A percentile compares a stretch with the other conserved stretches of the same genome.
Conservation (phyloP, 1,284 basidiomycete species). For the Ganoderma resinaceum region DNA sequence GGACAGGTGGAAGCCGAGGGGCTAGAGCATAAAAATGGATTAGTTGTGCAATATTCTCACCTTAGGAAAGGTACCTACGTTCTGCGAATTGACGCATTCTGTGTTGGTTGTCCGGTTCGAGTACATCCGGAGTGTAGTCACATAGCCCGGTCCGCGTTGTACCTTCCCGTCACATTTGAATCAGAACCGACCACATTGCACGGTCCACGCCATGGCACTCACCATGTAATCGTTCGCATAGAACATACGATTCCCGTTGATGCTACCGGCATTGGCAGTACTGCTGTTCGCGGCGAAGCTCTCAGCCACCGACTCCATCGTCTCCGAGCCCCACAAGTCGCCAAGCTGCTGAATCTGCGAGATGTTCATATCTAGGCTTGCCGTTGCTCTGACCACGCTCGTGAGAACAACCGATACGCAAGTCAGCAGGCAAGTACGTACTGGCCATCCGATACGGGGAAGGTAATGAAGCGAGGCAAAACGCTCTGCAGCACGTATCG, state of each 20-base stretch:
- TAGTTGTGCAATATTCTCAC: neutral
- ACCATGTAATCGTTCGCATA: conserved; percentile 77
- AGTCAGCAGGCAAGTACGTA: conserved; percentile 38
- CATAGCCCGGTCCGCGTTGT: conserved; percentile 62
- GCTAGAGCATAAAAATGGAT: conserved; percentile 40
- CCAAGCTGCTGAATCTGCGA: conserved; percentile 61
- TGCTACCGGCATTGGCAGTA: conserved; percentile 62
- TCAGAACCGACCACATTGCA: neutral
- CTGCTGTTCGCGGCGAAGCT: conserved; percentile 46
- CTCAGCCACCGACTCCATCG: conserved; percentile 50
- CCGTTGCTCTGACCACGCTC: conserved; percentile 53
- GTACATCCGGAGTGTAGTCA: conserved; percentile 72
- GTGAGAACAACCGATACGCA: neutral
- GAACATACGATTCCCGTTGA: conserved; percentile 70
- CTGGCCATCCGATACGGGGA: conserved; percentile 67
- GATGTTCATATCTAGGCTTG: conserved; percentile 63
- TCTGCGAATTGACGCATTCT: conserved; percentile 71
- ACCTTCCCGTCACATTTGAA: conserved; percentile 45
- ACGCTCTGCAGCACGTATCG: conserved; percentile 49
- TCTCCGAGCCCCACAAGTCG: conserved; percentile 53
- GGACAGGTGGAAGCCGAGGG: conserved; percentile 70
- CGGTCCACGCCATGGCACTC: neutral
- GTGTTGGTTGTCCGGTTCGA: conserved; percentile 67
- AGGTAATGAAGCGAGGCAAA: conserved; percentile 67
- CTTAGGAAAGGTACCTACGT: conserved; percentile 44